Conservation (phyloP, 306 rosid genomes). For the Quercus variabilis region DNA sequence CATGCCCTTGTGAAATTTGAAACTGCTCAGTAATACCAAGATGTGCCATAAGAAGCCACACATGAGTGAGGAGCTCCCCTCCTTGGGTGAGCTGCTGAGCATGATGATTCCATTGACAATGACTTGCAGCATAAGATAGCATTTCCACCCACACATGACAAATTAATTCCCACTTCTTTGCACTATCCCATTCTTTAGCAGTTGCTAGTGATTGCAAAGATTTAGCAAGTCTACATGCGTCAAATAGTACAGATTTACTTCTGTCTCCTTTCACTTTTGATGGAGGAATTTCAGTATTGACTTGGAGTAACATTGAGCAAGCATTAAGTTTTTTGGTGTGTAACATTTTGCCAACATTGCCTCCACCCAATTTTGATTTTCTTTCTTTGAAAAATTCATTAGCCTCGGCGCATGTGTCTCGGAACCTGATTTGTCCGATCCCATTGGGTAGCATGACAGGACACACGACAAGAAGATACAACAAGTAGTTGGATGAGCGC, state of each 20-base stretch:
- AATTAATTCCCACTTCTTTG: not conserved
- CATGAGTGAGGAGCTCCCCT: no score
- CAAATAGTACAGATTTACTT: slow-evolving; percentile 33
- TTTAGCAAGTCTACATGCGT: slow-evolving; percentile 30
- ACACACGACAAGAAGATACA: slow-evolving; percentile 20
- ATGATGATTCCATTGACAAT: no score
- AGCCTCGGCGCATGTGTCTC: slow-evolving; percentile 32
- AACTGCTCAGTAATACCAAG: no score
- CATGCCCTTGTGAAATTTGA: not conserved
- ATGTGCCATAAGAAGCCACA: no score
- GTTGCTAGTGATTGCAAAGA: slow-evolving; percentile 3
- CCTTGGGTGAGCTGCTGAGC: no score
- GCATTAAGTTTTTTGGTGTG: not conserved
- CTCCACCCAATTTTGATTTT: not conserved
- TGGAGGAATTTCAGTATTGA: slow-evolving; percentile 20
- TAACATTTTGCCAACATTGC: no score
- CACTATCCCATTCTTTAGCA: not conserved
- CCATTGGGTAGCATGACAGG: slow-evolving; percentile 33
- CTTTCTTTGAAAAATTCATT: slow-evolving; percentile 20
- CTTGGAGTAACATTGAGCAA: slow-evolving; percentile 9
- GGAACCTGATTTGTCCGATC: slow-evolving; percentile 30
- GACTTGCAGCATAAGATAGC: no score
- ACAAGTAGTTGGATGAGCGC: slow-evolving; percentile 22
- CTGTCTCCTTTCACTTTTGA: slow-evolving; percentile 25
- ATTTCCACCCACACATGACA: no score